Percentiles rank a stretch among this genome's conserved stretches.
These are phyloP conservation scores for Cercospora beticola DNA, from an alignment of 2,329 filamentous ascomycete species.

Conservation along the genomic window DNA sequence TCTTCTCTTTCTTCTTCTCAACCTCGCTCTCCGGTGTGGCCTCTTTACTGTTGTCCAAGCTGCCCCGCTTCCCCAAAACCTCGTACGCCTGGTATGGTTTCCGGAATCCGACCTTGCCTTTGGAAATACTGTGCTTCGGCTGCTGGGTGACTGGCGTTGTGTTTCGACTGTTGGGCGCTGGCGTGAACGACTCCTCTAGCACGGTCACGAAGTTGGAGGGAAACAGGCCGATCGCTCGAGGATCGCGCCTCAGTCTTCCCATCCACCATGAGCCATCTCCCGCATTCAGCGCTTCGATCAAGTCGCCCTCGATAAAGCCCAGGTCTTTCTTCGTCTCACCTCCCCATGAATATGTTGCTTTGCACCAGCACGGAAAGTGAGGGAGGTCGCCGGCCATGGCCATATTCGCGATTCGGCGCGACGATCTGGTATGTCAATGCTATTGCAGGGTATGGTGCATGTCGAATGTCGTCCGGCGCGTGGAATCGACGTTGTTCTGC, in stretches of 20 bases:
- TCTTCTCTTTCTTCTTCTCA: conserved; percentile 38
- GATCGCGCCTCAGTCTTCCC: conserved; percentile 83
- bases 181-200: conserved; percentile 79
- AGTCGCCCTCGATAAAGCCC: conserved; percentile 93
- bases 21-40: conserved; percentile 34
- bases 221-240: conserved; percentile 86
- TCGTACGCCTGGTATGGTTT: conserved; percentile 66
- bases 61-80: conserved; percentile 28
- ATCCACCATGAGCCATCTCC: conserved; percentile 99
- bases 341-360: conserved; percentile 44
- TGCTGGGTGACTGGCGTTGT: conserved; percentile 51
- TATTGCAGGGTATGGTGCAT: conserved; percentile 11
- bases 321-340: conserved; percentile 80
- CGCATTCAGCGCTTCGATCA: conserved; percentile 97
- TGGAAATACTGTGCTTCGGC: conserved; percentile 53
- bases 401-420: conserved; percentile 13
- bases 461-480: conserved; percentile 5
- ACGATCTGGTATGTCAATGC: background rate
- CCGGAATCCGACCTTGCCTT: conserved; percentile 58
- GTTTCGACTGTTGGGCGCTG: conserved; percentile 60
- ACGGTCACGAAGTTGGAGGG: conserved; percentile 97
- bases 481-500: conserved; percentile 5
- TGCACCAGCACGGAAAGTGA: conserved; percentile 43
- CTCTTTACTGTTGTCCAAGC: conserved; percentile 32
- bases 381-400: conserved; percentile 25